Percentiles rank a stretch among this genome's conserved stretches.
phyloP scores from a whole-genome alignment of 2,329 filamentous ascomycete genomes.

The Trichoderma brevicompactum region DNA sequence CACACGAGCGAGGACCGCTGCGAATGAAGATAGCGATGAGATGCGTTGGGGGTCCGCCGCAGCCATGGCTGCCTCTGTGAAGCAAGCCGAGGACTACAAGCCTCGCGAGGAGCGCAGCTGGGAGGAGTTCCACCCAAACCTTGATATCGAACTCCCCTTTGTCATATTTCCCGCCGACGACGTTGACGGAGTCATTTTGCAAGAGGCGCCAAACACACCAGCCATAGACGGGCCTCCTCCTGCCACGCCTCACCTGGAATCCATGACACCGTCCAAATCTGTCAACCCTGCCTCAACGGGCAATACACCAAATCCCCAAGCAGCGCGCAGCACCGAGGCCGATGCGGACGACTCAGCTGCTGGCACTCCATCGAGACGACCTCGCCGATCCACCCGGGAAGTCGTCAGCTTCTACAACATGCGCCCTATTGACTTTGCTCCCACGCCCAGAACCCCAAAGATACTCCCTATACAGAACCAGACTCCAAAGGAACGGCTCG shows the following conservation, averaged over 20 bases:
- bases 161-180: constrained; percentile 81
- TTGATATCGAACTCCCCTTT: constrained; percentile 84
- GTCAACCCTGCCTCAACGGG: constrained; percentile 49
- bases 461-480: constrained; percentile 78
- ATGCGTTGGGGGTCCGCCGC: constrained; percentile 86
- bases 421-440: constrained; percentile 49
- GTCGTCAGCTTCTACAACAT: constrained; percentile 58
- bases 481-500: constrained; percentile 78
- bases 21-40: constrained; percentile 58
- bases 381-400: constrained; percentile 55
- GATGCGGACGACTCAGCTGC: constrained; percentile 41
- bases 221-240: constrained; percentile 34
- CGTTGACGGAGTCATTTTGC: constrained; percentile 72
- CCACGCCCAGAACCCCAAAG: constrained; percentile 61
- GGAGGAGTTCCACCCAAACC: constrained; percentile 96
- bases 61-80: constrained; percentile 82
- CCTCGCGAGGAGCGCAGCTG: constrained; percentile 94
- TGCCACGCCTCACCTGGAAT: constrained; percentile 44
- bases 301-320: constrained; percentile 49
- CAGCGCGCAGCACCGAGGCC: constrained; percentile 35
- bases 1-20: constrained; percentile 56
- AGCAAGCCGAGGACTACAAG: constrained; percentile 95
- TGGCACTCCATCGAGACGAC: constrained; percentile 43
- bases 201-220: constrained; percentile 46
- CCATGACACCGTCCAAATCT: constrained; percentile 53